Base-by-base conservation (phyloP, 2,329 filamentous ascomycete genomes). In the Plectosphaerella plurivora region DNA sequence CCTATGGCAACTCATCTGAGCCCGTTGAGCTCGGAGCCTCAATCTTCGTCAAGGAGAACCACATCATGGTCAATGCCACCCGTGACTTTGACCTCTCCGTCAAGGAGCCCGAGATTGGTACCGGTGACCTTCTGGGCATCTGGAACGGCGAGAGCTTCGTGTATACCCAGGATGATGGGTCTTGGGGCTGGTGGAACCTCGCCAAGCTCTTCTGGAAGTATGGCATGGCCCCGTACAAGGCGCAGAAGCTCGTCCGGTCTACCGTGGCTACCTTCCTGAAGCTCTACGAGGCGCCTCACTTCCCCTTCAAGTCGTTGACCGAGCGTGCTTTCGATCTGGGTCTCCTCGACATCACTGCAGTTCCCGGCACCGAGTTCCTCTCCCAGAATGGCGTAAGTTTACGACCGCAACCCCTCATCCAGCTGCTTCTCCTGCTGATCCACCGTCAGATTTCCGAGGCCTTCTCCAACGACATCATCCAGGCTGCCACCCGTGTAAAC, bases 401-500 rank as follows among this genome's bases (percentile, higher is more conserved):
- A 4, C n/a, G 6, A 7, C 5, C 15, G 5, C 12, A 12, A 35
- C 9, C 15, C 42, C 39, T 24, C 15, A 6, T 14, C n/a, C n/a
- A n/a, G 35, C 5, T 10, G 41, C 22, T 22, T 22, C 22, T 25
- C 10, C 5, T 36, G 2, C 51, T 45, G 9, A 36, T 37, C 20
- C 14, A 45, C 1, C 22, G 4, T 3, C 37, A 84, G 62, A 84
- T 97, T 52, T 76, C 80, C 22, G 72, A 76, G 0, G 65, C 74
- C 0, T 97, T 96, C 65, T 77, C 86, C 0, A 81, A 82, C 14
- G 90, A 99, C 49, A 83, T 99, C 47, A 83, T 97, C 24, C 93
- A 97, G 70, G 90, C 93, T 2, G 88, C 86, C 53, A 97, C 94
- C 1, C 81, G 94, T 18, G 93, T 97, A 57, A 97, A 97, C 68